phyloP scores from a whole-genome alignment of 148 eudicot genomes.

The Fagopyrum esculentum region DNA sequence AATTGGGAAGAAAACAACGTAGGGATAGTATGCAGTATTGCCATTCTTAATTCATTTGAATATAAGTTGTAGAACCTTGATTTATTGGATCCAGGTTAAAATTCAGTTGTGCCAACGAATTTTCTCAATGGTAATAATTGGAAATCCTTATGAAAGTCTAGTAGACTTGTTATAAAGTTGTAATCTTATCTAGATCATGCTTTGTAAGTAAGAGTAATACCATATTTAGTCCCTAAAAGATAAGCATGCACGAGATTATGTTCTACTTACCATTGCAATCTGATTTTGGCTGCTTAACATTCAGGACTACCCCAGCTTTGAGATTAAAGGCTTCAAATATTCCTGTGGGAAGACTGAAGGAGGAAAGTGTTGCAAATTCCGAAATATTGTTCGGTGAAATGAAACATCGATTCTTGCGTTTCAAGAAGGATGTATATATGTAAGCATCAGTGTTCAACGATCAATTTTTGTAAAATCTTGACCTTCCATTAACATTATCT shows the following conservation, averaged over 20 bases:
- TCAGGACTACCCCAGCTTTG: conserved; percentile 39
- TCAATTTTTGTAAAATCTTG: conserved; percentile 9
- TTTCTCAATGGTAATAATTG: background rate
- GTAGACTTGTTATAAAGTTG: background rate
- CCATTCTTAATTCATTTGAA: background rate
- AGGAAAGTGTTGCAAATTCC: conserved; percentile 19
- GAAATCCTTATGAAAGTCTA: background rate
- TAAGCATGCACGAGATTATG: background rate
- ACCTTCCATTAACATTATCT: background rate
- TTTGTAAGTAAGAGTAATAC: background rate
- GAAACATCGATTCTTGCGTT: conserved; percentile 58
- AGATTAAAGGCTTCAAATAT: conserved; percentile 46
- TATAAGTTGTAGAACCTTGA: background rate
- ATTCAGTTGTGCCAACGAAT: background rate
- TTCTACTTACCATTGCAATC: background rate
- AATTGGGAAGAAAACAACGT: background rate
- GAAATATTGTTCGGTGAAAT: conserved; percentile 42
- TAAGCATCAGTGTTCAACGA: conserved; percentile 27
- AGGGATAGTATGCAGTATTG: background rate
- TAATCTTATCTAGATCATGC: background rate
- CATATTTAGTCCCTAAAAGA: background rate
- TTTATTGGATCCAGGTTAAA: background rate
- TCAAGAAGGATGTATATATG: conserved; percentile 75
- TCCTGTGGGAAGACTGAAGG: conserved; percentile 23
- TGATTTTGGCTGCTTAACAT: conserved; percentile 12